Evolutionary conservation across 768 basidiomycete species (phyloP), one percentile per base, ranked within the genome.

Genomic region (Phlebiopsis flavidoalba): DNA sequence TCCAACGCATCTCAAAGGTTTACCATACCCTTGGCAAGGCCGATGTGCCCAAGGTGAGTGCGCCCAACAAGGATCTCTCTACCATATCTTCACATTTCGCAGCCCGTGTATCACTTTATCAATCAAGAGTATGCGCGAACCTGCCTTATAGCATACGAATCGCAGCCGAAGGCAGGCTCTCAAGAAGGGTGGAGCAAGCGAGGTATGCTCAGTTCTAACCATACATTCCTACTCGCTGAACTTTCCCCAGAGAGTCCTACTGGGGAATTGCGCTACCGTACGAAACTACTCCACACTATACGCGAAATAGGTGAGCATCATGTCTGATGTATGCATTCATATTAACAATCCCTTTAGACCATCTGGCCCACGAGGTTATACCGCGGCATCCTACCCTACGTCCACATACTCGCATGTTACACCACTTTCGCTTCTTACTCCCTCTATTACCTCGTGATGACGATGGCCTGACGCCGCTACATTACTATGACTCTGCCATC

Each of bases 111-210:
- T 65, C 77, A 80, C 58, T 88, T 87, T 64, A 81, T 92, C 60
- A 76, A 80, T 55, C 86, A 87, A 69, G 91, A 93, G 68, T 91
- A 86, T 70, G 79, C 84, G n/a, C 86, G 91, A 24, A 76, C 84
- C 19, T 90, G 88, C 71, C 74, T 91, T 45, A 79, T 91, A 64
- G 78, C 85, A 8, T 84, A 87, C 72, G 84, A 88, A 71, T 86
- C 87, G 33, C 78, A 86, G 63, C 90, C 91, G 21, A 83, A 82
- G 71, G 81, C 83, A 57, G 81, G 80, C 4, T 72, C 76, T 66
- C 89, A 88, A 65, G 82, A 84, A 47, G 91, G 91, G 12, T 92
- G 90, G 89, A 89, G 91, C 22, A 74, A 77, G 64, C 89, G 85
- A 62, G 86, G 87, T 86, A 45, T 78, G 60, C 1, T n/a, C 21